Conservation (phyloP, 495 filamentous ascomycete species). For the Penicillium herquei region DNA sequence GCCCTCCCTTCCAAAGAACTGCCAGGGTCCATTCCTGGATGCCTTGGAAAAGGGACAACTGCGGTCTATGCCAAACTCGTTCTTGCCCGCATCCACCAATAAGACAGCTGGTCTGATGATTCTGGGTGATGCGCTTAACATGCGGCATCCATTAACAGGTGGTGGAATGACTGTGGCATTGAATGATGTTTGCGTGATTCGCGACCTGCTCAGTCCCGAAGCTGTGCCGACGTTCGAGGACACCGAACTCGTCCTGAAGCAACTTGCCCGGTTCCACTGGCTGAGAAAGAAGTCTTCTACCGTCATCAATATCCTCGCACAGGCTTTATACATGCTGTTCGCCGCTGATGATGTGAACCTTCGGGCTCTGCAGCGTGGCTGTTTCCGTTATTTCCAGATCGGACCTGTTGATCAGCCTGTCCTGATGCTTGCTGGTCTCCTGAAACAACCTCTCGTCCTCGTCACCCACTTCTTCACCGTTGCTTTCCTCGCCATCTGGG, state of each 20-base stretch:
- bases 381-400: conserved; percentile 87
- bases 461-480: conserved; percentile 94
- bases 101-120: conserved; percentile 73
- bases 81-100: conserved; percentile 73
- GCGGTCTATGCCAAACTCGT: conserved; percentile 90
- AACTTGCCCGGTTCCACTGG: conserved; percentile 85
- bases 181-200: conserved; percentile 79
- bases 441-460: conserved; percentile 73
- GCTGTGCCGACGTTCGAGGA: conserved; percentile 68
- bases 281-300: conserved; percentile 72
- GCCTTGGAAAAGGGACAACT: conserved; percentile 74
- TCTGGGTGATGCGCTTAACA: conserved; percentile 91
- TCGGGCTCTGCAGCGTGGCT: conserved; percentile 70
- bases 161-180: conserved; percentile 96
- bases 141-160: conserved; percentile 92
- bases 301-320: conserved; percentile 94
- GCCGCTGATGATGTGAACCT: conserved; percentile 66
- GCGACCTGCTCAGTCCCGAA: conserved; percentile 64
- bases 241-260: conserved; percentile 57
- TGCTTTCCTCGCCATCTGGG: conserved; percentile 83
- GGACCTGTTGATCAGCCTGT: conserved; percentile 74
- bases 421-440: conserved; percentile 79
- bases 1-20: conserved; percentile 68
- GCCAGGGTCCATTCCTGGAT: conserved; percentile 69
- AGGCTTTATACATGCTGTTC: conserved; percentile 87